A percentile compares a stretch with the other conserved stretches of the same genome.
Conservation (phyloP, 2,329 filamentous ascomycete species). For the Monosporascus ibericus region DNA sequence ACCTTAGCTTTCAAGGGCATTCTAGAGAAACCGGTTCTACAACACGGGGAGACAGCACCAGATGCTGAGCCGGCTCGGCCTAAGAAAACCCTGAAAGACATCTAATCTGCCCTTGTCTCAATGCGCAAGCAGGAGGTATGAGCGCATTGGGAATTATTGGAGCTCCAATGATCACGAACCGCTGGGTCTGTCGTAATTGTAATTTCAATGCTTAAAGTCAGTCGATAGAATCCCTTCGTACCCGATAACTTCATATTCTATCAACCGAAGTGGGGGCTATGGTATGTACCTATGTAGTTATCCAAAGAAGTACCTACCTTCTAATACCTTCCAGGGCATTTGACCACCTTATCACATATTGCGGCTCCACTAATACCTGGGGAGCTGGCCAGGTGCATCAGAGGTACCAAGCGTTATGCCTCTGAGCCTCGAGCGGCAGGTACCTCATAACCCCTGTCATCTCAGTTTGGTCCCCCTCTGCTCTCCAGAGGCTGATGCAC, state of each 20-base stretch:
- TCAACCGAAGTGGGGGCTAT: background rate
- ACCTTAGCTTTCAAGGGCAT: slow-evolving; percentile 84
- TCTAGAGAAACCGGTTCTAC: slow-evolving; percentile 34
- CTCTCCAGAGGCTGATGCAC: background rate
- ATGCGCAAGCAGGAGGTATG: slow-evolving; percentile 26
- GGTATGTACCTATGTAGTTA: too few species aligned
- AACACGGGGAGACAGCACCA: slow-evolving; percentile 36
- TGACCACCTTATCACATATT: background rate
- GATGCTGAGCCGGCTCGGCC: slow-evolving; percentile 48
- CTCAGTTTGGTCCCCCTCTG: slow-evolving; percentile 4
- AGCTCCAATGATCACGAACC: background rate
- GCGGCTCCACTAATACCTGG: too few species aligned
- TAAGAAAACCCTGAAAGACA: slow-evolving; percentile 52
- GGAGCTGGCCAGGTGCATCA: too few species aligned
- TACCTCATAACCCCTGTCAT: slow-evolving; percentile 1
- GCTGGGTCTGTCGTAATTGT: slow-evolving; percentile 5
- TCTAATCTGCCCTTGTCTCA: slow-evolving; percentile 32
- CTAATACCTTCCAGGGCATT: background rate
- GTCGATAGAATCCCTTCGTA: background rate
- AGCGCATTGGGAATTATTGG: slow-evolving; percentile 26
- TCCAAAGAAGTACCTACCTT: background rate
- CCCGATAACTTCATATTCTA: background rate
- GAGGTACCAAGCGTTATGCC: too few species aligned
- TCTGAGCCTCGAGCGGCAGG: too few species aligned
- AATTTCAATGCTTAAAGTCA: background rate